Base-by-base conservation (phyloP, 2,329 filamentous ascomycete genomes). In the Beauveria asiatica region DNA sequence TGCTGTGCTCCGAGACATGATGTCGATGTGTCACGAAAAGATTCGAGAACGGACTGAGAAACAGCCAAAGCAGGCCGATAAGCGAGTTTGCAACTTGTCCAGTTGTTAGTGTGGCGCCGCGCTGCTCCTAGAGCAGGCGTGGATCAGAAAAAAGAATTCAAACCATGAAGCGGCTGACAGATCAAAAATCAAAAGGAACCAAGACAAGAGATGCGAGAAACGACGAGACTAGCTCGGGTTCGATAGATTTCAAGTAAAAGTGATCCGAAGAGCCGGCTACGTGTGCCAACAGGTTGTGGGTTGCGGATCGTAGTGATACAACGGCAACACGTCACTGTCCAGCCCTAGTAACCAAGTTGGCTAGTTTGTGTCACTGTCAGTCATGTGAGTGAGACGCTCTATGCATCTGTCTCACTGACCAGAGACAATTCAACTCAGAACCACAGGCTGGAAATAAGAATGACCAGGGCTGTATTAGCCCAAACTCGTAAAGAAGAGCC, bases 281-380 rank as follows among this genome's bases (percentile, higher is more conserved):
- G 13, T 10, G 23, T 21, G 41, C 52, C 21, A 45, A n/a, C 23
- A 8, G 3, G n/a, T 17, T 37, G 33, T 37, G 57, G 39, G 27
- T 27, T 51, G 13, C 48, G 56, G 37, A 57, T 57, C 55, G 37
- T 42, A 23, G 39, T 58, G 25, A 59, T 53, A 37, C 48, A 53
- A 53, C 41, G 27, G 39, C 46, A 58, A 23, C 19, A 59, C 49
- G 57, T 59, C 57, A 53, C 57, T 19, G 5, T 44, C 37, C 21
- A 27, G 39, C 23, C 19, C 33, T 42, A 37, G 48, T 23, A 5
- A 4, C 3, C 3, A 30, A 10, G 1, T 9, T 13, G 13, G 1
- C 5, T 37, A 16, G 33, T 37, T 37, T 5, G 33, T 33, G 30
- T 33, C 30, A 11, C 30, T 33, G 30, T 33, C 27, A 21, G 11